phyloP scores from a whole-genome alignment of 106 monocot species.

The Acorus gramineus region DNA sequence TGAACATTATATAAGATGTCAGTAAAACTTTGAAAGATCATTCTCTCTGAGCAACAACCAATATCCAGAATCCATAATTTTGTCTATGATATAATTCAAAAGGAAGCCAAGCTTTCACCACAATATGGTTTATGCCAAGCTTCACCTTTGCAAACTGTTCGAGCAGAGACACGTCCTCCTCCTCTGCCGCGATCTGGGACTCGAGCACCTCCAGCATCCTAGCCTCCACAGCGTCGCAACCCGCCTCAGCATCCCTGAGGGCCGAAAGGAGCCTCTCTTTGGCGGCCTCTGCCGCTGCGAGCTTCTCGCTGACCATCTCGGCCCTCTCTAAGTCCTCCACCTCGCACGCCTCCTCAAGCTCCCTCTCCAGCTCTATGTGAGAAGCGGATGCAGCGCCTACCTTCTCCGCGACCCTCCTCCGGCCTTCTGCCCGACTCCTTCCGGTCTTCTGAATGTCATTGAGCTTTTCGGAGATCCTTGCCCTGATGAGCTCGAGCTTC shows the following conservation, averaged over 20 bases:
- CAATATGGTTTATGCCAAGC: too few species aligned
- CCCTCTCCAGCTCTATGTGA: slow-evolving; percentile 55
- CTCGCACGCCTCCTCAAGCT: slow-evolving; percentile 85
- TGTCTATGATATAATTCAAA: neutral
- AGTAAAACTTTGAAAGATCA: too few species aligned
- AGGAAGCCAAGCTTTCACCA: too few species aligned
- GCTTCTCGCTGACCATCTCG: slow-evolving; percentile 59
- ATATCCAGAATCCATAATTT: neutral
- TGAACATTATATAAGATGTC: too few species aligned
- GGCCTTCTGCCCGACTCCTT: slow-evolving; percentile 51
- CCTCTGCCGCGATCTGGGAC: slow-evolving; percentile 59
- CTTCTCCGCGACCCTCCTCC: slow-evolving; percentile 40
- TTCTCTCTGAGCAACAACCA: too few species aligned
- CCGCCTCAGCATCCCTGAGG: slow-evolving; percentile 45
- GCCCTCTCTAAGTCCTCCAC: slow-evolving; percentile 87
- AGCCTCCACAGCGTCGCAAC: slow-evolving; percentile 52
- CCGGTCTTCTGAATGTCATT: slow-evolving; percentile 27
- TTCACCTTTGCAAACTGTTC: slow-evolving; percentile 67
- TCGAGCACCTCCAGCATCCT: slow-evolving; percentile 63
- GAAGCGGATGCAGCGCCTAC: slow-evolving; percentile 24
- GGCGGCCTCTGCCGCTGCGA: slow-evolving; percentile 60
- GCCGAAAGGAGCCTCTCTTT: slow-evolving; percentile 34
- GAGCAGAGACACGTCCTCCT: slow-evolving; percentile 43
- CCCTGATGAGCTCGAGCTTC: slow-evolving; percentile 37
- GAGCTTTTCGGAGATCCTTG: slow-evolving; percentile 38